These are phyloP conservation scores for Boletus sp. DNA, from an alignment of 768 basidiomycete genomes.

Conservation along the genomic window DNA sequence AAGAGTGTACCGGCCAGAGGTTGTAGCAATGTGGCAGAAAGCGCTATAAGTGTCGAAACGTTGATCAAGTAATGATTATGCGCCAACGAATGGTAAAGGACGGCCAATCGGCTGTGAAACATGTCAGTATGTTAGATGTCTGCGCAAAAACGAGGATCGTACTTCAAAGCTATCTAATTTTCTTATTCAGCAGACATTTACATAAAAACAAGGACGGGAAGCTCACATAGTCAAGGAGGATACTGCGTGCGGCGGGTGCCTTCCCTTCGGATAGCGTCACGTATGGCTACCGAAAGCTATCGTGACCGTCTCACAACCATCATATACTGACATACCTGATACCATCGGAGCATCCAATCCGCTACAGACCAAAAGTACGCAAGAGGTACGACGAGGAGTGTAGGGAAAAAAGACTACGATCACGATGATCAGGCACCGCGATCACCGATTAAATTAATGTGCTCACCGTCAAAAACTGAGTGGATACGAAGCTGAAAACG, in stretches of 20 bases:
- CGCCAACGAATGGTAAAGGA: constrained; percentile 45
- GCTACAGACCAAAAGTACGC: constrained; percentile 48
- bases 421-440: not conserved
- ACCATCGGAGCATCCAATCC: constrained; percentile 55
- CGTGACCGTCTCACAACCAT: not conserved
- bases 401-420: constrained; percentile 58
- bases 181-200: constrained; percentile 1
- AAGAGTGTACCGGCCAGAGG: constrained; percentile 50
- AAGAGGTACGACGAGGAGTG: constrained; percentile 48
- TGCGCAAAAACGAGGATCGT: not conserved
- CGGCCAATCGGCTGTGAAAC: constrained; percentile 38
- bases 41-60: constrained; percentile 49
- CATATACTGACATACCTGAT: constrained; percentile 46
- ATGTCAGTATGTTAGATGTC: constrained; percentile 1
- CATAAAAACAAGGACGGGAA: not conserved
- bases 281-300: constrained; percentile 51
- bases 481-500: constrained; percentile 48
- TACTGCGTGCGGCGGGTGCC: constrained; percentile 53
- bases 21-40: constrained; percentile 49
- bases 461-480: constrained; percentile 45
- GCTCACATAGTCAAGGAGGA: constrained; percentile 67
- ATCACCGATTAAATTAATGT: not conserved
- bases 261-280: constrained; percentile 52
- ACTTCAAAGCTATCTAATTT: constrained; percentile 46
- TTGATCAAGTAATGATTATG: constrained; percentile 56